Conservation (phyloP, 192 early-diverging fungal genomes). For the Backusella liffmaniae region DNA sequence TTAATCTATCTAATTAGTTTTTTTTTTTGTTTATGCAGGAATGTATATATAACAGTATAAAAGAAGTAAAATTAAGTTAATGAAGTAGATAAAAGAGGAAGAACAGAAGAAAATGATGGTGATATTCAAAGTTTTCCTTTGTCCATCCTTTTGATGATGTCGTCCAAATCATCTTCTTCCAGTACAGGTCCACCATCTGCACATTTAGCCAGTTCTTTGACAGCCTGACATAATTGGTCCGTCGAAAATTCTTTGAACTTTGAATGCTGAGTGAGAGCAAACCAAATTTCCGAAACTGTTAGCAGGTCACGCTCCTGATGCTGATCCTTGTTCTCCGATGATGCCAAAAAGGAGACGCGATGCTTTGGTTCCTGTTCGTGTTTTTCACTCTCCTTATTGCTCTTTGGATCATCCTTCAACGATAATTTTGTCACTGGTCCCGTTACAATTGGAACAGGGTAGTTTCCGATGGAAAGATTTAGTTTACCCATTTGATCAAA, state of each 20-base stretch:
- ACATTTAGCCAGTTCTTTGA: constrained; percentile 21
- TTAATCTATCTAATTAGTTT: not conserved
- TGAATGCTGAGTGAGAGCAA: constrained; percentile 4
- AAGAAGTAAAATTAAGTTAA: not conserved
- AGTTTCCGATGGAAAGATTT: not conserved
- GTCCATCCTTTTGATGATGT: constrained; percentile 17
- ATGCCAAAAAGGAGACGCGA: not conserved
- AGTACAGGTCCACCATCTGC: constrained; percentile 16
- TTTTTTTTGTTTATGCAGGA: not conserved
- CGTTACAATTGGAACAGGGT: not conserved
- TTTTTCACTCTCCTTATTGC: not conserved
- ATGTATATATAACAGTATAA: not conserved
- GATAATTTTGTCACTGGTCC: not conserved
- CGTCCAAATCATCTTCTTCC: constrained; percentile 16
- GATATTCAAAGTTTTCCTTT: constrained; percentile 1
- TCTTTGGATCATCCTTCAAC: not conserved
- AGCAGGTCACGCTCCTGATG: not conserved
- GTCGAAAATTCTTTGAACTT: not conserved
- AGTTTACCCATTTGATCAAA: constrained; percentile 12
- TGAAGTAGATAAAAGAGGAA: not conserved
- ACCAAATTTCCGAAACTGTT: constrained; percentile 21
- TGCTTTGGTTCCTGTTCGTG: not conserved
- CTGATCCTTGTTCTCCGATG: not conserved
- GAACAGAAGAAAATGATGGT: not conserved
- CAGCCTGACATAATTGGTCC: constrained; percentile 14